Conservation (phyloP, 352 stramenopile species). For the Phytophthora podocarpi region DNA sequence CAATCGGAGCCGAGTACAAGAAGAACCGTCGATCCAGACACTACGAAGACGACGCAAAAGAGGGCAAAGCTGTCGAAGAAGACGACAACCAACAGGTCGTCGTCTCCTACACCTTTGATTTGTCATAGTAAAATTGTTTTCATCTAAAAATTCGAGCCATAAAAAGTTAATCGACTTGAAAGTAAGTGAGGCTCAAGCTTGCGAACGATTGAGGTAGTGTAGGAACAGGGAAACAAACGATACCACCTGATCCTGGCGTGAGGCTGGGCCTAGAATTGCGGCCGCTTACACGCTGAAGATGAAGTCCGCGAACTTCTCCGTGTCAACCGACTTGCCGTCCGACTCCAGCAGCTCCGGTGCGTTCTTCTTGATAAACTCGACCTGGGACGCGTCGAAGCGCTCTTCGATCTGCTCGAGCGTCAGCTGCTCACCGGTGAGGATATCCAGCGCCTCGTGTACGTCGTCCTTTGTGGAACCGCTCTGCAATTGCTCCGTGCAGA, state of each 20-base stretch:
- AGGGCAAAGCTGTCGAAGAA: constrained; percentile 24
- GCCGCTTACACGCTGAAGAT: constrained; percentile 78
- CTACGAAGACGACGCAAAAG: constrained; percentile 37
- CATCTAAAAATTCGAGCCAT: constrained; percentile 43
- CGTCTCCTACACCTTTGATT: constrained; percentile 77
- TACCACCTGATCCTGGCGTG: constrained; percentile 22
- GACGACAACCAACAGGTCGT: constrained; percentile 52
- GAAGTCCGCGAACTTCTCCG: constrained; percentile 77
- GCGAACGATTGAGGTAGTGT: constrained; percentile 3
- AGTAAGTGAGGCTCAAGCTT: constrained; percentile 21
- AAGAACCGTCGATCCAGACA: constrained; percentile 29
- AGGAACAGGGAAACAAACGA: constrained; percentile 18
- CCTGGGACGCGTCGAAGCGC: constrained; percentile 73
- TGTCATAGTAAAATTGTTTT: constrained; percentile 49
- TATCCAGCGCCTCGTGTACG: constrained; percentile 81
- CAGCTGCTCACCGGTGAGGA: constrained; percentile 74
- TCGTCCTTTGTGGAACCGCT: constrained; percentile 85
- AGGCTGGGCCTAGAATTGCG: constrained; percentile 7
- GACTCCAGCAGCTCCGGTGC: constrained; percentile 50
- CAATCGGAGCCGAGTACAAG: constrained; percentile 25
- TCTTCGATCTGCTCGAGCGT: constrained; percentile 81
- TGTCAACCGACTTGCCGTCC: constrained; percentile 68
- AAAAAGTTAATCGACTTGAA: constrained; percentile 35
- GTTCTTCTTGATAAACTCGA: constrained; percentile 87
- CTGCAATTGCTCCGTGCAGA: constrained; percentile 90